These are phyloP conservation scores for Globisporangium ultimum DNA, from an alignment of 352 stramenopile genomes.

Conservation along the genomic window DNA sequence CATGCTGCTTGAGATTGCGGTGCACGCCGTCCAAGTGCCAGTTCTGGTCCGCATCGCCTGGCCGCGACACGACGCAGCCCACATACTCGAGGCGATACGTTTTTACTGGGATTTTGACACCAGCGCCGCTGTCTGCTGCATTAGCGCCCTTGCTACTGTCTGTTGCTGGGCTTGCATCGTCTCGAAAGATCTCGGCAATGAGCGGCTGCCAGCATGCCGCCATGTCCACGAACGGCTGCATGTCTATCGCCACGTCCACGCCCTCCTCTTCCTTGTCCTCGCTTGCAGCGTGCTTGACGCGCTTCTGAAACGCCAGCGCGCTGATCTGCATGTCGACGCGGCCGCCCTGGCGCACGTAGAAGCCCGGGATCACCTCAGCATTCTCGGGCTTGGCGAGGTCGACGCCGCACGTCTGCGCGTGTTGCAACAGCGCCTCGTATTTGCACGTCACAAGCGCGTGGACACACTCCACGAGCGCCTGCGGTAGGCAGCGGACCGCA, in stretches of 20 bases:
- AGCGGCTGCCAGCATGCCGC: slow-evolving; percentile 25
- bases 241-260: slow-evolving; percentile 18
- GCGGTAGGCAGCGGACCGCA: neutral
- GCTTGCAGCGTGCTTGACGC: neutral
- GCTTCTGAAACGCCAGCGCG: slow-evolving; percentile 12
- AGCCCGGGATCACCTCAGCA: slow-evolving; percentile 52
- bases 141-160: slow-evolving; percentile 17
- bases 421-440: slow-evolving; percentile 35
- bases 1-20: slow-evolving; percentile 38
- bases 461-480: slow-evolving; percentile 19
- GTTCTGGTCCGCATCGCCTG: slow-evolving; percentile 65
- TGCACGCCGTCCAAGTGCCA: slow-evolving; percentile 81
- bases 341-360: slow-evolving; percentile 69
- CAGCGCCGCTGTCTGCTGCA: slow-evolving; percentile 11
- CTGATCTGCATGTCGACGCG: slow-evolving; percentile 70
- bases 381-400: slow-evolving; percentile 35
- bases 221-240: slow-evolving; percentile 27
- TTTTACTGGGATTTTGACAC: too few relatives aligned
- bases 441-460: slow-evolving; percentile 27
- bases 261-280: neutral
- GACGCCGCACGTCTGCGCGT: slow-evolving; percentile 22
- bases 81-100: slow-evolving; percentile 59
- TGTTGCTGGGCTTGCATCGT: neutral
- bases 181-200: slow-evolving; percentile 17
- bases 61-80: slow-evolving; percentile 62